Evolutionary conservation across 352 stramenopile species (phyloP), one percentile per base, ranked within the genome.

Genomic region (Globisporangium paroecandrum): DNA sequence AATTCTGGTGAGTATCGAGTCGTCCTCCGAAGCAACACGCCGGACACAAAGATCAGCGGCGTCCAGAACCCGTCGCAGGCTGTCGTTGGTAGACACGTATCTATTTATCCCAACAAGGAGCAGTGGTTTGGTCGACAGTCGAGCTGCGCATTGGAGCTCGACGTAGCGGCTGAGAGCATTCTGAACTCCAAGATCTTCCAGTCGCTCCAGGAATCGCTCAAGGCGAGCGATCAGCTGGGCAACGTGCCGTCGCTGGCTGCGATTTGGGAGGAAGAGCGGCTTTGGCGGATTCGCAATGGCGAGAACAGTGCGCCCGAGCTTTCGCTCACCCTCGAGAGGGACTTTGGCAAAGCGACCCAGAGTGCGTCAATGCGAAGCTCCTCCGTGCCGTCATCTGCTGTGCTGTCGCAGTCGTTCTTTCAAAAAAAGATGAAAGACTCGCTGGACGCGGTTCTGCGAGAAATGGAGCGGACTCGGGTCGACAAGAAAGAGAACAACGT

Each of bases 391-490:
- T 53, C 77, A 24, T 81, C 81, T 6, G 83, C 82, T 34, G 62
- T 91, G 27, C 62, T 96, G 13, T 94, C 88, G 2, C 88, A 96
- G 57, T 94, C 88, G 15, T 88, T 88, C 77, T 96, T 94, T 53
- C 73, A 79, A 5, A 74, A 90, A n/a, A 90, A 89, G 46, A 90
- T 94, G 78, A 76, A 87, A 68, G 73, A 85, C 9, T 89, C 86
- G 10, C 64, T 90, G 8, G 69, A 83, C n/a, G 46, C 64, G 3
- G 79, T 96, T 7, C 71, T 96, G 29, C 32, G 79, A 12, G 64
- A 79, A 34, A 71, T 93, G 57, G 60, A 77, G 32, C 73, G 73
- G 9, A 65, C 77, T 49, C 4, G 64, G 29, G 62, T 60, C 8
- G 8, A 47, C 3, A 58, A 8, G 22, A 29, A 59, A 49, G 41